Evolutionary conservation across 2,329 filamentous ascomycete genomes (phyloP), one percentile per base, ranked within the genome.

Genomic region (Keithomyces neogunnii): DNA sequence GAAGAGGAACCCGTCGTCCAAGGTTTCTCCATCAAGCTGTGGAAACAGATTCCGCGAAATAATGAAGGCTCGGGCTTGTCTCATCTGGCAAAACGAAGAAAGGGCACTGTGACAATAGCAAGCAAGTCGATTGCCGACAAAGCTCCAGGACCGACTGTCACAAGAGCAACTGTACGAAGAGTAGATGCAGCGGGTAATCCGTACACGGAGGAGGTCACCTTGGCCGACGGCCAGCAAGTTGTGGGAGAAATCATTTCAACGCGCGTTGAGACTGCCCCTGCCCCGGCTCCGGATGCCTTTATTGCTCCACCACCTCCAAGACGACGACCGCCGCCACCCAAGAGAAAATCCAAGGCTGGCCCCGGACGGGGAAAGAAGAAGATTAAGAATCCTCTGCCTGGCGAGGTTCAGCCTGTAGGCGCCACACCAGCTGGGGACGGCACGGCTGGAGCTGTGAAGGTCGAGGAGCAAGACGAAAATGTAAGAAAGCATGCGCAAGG

Each of bases 121-220:
- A 76, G 78, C 38, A 75, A 72, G 62, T 71, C 77, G 3, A 65
- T 78, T 48, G 66, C 71, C n/a, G 69, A 73, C 8, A 70, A 65
- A 50, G 56, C 62, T 3, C 60, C 69, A 13, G 75, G 73, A 2
- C 76, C 81, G 3, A 88, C 75, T 5, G 70, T 93, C 60, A 85
- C 88, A 6, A 86, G 86, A 61, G 89, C 88, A 0, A 93, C 86
- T 28, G 88, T 96, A 49, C 82, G 87, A 60, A 84, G 86, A 57
- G 73, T 85, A 9, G 89, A 95, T 63, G 84, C 85, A 4, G 81
- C 82, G 1, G 91, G 91, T 29, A 92, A 92, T 59, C 78, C 88
- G 8, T 89, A 88, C 54, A 84, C 92, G 2, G 89, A 93, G 66
- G 89, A 95, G 61, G 83, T 93, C 6, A 86, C 89, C 26, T 78